A percentile compares a stretch with the other conserved stretches of the same genome.
These are phyloP conservation scores for Yamadazyma sp. DNA, from an alignment of 1,139 yeast genomes.

Conservation along the genomic window DNA sequence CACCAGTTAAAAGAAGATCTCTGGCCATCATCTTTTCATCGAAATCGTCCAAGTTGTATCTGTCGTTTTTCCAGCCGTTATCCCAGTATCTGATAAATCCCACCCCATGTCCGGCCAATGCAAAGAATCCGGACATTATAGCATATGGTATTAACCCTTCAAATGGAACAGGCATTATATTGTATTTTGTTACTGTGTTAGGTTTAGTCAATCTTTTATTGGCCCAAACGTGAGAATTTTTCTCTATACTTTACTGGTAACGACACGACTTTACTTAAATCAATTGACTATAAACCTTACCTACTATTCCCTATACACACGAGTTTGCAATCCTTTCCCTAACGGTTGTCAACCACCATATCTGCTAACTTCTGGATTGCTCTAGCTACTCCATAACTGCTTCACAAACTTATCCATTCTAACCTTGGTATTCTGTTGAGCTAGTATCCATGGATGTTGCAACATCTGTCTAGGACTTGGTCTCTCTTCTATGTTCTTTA, in stretches of 20 bases:
- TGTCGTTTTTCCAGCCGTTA: slow-evolving; percentile 52
- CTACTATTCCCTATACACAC: neutral
- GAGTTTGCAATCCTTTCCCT: neutral
- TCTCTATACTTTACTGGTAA: neutral
- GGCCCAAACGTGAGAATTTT: slow-evolving; percentile 7
- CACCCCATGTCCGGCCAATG: slow-evolving; percentile 50
- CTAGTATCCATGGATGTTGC: slow-evolving; percentile 85
- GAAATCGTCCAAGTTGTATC: slow-evolving; percentile 47
- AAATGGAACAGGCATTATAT: slow-evolving; percentile 50
- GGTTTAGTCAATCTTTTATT: slow-evolving; percentile 5
- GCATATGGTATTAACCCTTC: slow-evolving; percentile 52
- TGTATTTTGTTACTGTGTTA: neutral
- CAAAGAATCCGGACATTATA: slow-evolving; percentile 49
- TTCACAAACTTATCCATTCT: slow-evolving; percentile 84
- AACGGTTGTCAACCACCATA: too few relatives aligned
- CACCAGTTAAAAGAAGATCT: slow-evolving; percentile 75
- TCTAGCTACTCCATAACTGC: slow-evolving; percentile 77
- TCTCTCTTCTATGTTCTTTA: slow-evolving; percentile 73
- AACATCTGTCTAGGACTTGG: slow-evolving; percentile 94
- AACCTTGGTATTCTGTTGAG: slow-evolving; percentile 68
- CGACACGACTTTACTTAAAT: slow-evolving; percentile 3
- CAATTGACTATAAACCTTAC: slow-evolving; percentile 1
- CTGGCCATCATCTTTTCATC: slow-evolving; percentile 61
- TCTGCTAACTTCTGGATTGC: too few relatives aligned
- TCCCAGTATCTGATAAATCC: slow-evolving; percentile 52